Evolutionary conservation across 2,329 filamentous ascomycete genomes (phyloP).

Genomic region (Neophaeococcomyces aloes): DNA sequence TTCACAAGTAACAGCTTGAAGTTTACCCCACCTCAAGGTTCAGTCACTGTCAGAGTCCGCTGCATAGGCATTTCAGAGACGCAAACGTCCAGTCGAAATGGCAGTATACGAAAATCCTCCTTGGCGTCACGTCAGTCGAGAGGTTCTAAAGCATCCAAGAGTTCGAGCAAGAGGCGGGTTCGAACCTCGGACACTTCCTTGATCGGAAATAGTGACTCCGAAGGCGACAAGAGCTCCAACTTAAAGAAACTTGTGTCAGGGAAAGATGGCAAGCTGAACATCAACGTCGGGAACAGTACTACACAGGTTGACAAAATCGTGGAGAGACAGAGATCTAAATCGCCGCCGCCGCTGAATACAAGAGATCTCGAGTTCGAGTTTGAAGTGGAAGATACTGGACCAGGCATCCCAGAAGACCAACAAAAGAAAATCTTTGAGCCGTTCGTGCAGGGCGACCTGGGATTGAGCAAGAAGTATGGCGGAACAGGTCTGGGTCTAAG

Average conservation of each 20-base stretch:
- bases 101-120: constrained; percentile 29
- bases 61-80: constrained; percentile 40
- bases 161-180: constrained; percentile 18
- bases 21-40: constrained; percentile 70
- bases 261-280: constrained; percentile 35
- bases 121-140: constrained; percentile 21
- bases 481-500: constrained; percentile 80
- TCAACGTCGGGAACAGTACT: constrained; percentile 51
- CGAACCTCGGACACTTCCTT: constrained; percentile 21
- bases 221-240: constrained; percentile 11
- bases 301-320: constrained; percentile 40
- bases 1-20: constrained; percentile 86
- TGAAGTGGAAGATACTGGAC: constrained; percentile 77
- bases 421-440: constrained; percentile 83
- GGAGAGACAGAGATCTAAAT: constrained; percentile 46
- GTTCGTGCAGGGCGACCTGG: constrained; percentile 85
- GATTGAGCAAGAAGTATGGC: constrained; percentile 79
- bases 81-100: constrained; percentile 12
- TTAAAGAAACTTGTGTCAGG: constrained; percentile 32
- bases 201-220: constrained; percentile 8
- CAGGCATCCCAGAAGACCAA: constrained; percentile 68
- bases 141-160: not conserved
- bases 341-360: constrained; percentile 50
- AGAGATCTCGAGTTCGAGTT: constrained; percentile 71
- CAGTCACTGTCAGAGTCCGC: constrained; percentile 63